Evolutionary conservation across 441 rosid species (phyloP).

Genomic region (Jatropha multifida): DNA sequence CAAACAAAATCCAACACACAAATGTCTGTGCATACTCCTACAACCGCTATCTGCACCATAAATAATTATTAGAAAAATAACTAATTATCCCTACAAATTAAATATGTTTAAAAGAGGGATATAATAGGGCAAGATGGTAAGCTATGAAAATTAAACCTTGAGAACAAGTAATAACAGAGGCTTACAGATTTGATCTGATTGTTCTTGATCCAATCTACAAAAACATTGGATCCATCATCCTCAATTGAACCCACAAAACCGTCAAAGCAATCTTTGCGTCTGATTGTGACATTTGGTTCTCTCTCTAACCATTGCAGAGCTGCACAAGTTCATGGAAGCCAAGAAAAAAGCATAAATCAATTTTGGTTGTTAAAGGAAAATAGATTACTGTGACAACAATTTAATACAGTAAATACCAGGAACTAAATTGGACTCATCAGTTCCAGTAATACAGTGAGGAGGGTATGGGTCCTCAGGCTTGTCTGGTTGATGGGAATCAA

Average conservation of each 20-base stretch:
- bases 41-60: conserved; percentile 52
- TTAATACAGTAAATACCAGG: conserved; percentile 42
- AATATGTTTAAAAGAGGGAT: no score
- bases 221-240: conserved; percentile 66
- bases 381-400: no score
- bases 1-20: conserved; percentile 70
- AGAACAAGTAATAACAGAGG: background rate
- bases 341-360: background rate
- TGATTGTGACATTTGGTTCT: conserved; percentile 55
- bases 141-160: background rate
- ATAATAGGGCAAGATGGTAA: no score
- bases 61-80: conserved; percentile 16
- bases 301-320: conserved; percentile 65
- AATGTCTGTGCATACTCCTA: conserved; percentile 75
- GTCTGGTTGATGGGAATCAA: conserved; percentile 70
- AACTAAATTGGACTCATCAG: conserved; percentile 62
- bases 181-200: conserved; percentile 58
- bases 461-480: conserved; percentile 72
- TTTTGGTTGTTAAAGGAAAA: no score
- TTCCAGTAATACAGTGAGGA: conserved; percentile 70
- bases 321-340: conserved; percentile 20
- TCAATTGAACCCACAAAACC: conserved; percentile 74
- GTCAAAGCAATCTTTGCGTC: conserved; percentile 63
- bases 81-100: background rate
- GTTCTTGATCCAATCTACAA: conserved; percentile 60